phyloP scores from a whole-genome alignment of 2,329 filamentous ascomycete species.

The Nothophaeocryptopus gaeumannii region DNA sequence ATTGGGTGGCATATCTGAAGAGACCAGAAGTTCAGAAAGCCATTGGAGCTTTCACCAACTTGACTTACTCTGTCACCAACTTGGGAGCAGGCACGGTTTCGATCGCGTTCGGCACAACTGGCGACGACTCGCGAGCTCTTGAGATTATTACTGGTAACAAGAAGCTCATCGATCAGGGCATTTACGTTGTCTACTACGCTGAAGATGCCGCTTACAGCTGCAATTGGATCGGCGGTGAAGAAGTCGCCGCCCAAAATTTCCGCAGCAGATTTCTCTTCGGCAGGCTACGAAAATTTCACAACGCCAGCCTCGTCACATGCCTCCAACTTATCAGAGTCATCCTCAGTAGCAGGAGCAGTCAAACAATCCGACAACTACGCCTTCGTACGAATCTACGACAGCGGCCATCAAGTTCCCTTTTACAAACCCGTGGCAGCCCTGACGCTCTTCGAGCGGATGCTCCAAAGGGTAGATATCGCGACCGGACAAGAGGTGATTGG shows the following conservation, averaged over 20 bases:
- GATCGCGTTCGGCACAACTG: constrained; percentile 46
- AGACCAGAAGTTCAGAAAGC: constrained; percentile 51
- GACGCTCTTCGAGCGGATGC: constrained; percentile 50
- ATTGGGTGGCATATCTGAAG: constrained; percentile 57
- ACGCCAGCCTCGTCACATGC: constrained; percentile 24
- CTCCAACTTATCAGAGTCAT: constrained; percentile 2
- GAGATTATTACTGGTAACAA: constrained; percentile 42
- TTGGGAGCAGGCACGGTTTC: constrained; percentile 50
- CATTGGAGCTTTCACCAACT: constrained; percentile 60
- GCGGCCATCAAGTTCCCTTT: constrained; percentile 53
- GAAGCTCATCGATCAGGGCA: constrained; percentile 39
- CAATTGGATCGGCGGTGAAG: constrained; percentile 37
- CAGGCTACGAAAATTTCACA: constrained; percentile 50
- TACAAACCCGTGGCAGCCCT: constrained; percentile 51
- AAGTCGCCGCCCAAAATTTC: constrained; percentile 41
- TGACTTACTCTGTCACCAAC: constrained; percentile 45
- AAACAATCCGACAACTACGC: constrained; percentile 52
- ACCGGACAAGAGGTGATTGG: constrained; percentile 39
- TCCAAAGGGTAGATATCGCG: constrained; percentile 51
- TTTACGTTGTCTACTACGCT: constrained; percentile 44
- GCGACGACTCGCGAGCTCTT: constrained; percentile 49
- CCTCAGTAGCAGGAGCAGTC: constrained; percentile 53
- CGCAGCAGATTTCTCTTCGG: constrained; percentile 41
- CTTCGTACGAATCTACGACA: constrained; percentile 51
- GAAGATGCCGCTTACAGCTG: constrained; percentile 44